phyloP scores from a whole-genome alignment of 2,329 filamentous ascomycete species.

The Neopestalotiopsis clavispora region DNA sequence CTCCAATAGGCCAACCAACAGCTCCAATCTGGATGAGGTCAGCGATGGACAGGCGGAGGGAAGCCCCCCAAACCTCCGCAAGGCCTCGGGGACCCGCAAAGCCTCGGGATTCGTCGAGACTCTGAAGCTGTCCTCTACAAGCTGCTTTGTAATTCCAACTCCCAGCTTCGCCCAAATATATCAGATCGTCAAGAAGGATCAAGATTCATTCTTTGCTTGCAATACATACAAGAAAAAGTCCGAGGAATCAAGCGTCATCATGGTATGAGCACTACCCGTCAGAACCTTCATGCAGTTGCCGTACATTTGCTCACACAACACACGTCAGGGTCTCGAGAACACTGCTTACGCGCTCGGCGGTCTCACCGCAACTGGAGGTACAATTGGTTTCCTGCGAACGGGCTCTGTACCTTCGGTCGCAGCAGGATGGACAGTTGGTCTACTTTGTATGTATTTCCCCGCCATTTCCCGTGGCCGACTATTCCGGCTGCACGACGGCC shows the following conservation, averaged over 20 bases:
- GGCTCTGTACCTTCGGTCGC: conserved; percentile 85
- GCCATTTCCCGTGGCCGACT: neutral
- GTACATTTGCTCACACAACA: conserved; percentile 24
- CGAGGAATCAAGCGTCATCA: neutral
- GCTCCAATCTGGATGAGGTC: conserved; percentile 14
- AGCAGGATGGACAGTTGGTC: conserved; percentile 83
- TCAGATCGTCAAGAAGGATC: neutral
- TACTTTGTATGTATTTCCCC: conserved; percentile 52
- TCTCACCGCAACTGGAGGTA: conserved; percentile 85
- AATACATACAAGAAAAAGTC: neutral
- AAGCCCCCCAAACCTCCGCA: neutral
- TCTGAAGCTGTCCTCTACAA: conserved; percentile 5
- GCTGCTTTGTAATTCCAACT: conserved; percentile 10
- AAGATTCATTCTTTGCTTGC: neutral
- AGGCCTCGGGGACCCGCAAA: conserved; percentile 9
- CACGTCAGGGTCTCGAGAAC: conserved; percentile 48
- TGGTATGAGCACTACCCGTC: neutral
- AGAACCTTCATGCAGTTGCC: neutral
- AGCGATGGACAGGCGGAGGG: neutral
- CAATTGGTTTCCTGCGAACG: conserved; percentile 83
- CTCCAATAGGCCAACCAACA: neutral
- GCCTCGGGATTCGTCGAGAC: conserved; percentile 8
- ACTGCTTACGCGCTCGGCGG: conserved; percentile 80
- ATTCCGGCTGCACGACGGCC: too few relatives aligned
- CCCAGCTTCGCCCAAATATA: neutral